These are phyloP conservation scores for Rhizopus arrhizus DNA, from an alignment of 371 early-diverging fungal genomes.

Conservation along the genomic window DNA sequence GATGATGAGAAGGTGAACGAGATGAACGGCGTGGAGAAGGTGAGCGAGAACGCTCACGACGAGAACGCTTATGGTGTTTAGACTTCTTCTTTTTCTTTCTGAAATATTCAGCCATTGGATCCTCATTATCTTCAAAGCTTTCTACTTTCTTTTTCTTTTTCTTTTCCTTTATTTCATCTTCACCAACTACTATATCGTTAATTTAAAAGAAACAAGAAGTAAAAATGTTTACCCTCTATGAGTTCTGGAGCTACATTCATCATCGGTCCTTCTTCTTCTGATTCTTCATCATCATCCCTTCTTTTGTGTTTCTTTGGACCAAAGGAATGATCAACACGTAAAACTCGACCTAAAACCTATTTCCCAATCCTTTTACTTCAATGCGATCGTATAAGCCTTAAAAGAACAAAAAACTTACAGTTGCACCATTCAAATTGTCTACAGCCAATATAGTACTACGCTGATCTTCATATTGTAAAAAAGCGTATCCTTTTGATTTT, in stretches of 20 bases:
- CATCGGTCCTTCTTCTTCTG: constrained; percentile 75
- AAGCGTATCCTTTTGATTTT: constrained; percentile 87
- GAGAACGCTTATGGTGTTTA: background rate
- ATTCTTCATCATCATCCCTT: constrained; percentile 33
- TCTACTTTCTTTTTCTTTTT: constrained; percentile 20
- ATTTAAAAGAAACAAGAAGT: background rate
- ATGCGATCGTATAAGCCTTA: background rate
- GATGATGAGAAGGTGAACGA: background rate
- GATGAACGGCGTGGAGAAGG: background rate
- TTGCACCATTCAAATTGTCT: constrained; percentile 89
- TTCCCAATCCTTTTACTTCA: background rate
- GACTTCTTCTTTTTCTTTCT: constrained; percentile 49
- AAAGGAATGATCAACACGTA: constrained; percentile 48
- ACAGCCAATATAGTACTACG: constrained; percentile 90
- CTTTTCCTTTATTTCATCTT: constrained; percentile 10
- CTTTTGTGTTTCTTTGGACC: constrained; percentile 58
- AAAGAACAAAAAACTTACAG: constrained; percentile 42
- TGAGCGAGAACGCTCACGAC: background rate
- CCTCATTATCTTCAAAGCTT: constrained; percentile 66
- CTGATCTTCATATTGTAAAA: constrained; percentile 93
- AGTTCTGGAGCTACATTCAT: constrained; percentile 72
- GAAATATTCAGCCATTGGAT: constrained; percentile 79
- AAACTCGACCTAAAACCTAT: constrained; percentile 35
- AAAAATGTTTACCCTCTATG: constrained; percentile 39
- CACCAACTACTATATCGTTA: constrained; percentile 3